Evolutionary conservation across 2,329 filamentous ascomycete genomes (phyloP).

Genomic region (Talaromyces rugulosus): DNA sequence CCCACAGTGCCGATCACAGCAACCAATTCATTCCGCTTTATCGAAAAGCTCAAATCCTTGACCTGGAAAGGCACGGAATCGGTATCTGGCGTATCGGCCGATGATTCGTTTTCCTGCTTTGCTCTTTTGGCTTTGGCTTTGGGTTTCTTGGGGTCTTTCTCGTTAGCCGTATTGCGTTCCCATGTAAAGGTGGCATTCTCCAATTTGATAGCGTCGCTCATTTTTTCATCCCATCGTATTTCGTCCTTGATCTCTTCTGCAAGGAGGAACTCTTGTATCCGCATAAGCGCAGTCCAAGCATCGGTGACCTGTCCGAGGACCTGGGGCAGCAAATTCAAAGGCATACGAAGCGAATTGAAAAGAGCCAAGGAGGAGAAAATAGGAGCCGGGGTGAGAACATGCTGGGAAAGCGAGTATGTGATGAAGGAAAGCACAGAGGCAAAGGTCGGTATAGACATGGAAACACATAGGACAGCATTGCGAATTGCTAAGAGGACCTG

Average conservation of each 20-base stretch:
- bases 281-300: slow-evolving; percentile 76
- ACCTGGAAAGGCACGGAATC: slow-evolving; percentile 37
- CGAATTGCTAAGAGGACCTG: slow-evolving; percentile 77
- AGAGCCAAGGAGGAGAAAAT: slow-evolving; percentile 91
- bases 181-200: slow-evolving; percentile 77
- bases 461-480: slow-evolving; percentile 78
- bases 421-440: slow-evolving; percentile 95
- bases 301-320: slow-evolving; percentile 88
- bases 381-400: slow-evolving; percentile 66
- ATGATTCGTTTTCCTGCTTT: slow-evolving; percentile 17
- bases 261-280: slow-evolving; percentile 82
- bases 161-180: slow-evolving; percentile 52
- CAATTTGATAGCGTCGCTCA: slow-evolving; percentile 61
- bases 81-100: slow-evolving; percentile 13
- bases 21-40: slow-evolving; percentile 36
- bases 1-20: slow-evolving; percentile 65
- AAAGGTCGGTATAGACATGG: slow-evolving; percentile 82
- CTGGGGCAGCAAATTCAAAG: slow-evolving; percentile 81
- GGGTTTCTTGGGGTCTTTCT: slow-evolving; percentile 4
- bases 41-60: slow-evolving; percentile 31
- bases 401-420: slow-evolving; percentile 63
- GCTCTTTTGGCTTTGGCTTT: slow-evolving; percentile 8
- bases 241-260: slow-evolving; percentile 81
- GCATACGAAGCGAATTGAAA: slow-evolving; percentile 87
- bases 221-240: slow-evolving; percentile 52